Percentiles rank a stretch among this genome's conserved stretches.
These are phyloP conservation scores for Fraxinus sp. DNA, from an alignment of 305 asterid genomes.

Conservation along the genomic window DNA sequence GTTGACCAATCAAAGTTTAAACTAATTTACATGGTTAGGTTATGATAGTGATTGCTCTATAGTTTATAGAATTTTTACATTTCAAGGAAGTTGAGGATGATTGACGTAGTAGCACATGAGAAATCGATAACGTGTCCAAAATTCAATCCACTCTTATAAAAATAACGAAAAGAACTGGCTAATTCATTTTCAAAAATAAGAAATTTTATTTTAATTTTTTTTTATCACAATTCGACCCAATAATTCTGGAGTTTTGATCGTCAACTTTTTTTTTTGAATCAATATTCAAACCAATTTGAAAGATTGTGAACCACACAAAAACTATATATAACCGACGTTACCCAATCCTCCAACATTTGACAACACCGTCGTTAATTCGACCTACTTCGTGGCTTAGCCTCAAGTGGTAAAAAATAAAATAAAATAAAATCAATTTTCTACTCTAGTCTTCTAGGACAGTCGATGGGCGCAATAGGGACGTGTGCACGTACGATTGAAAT, in stretches of 20 bases:
- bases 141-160: neutral
- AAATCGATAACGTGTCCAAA: neutral
- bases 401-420: neutral
- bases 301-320: neutral
- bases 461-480: neutral
- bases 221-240: neutral
- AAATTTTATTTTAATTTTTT: neutral
- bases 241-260: neutral
- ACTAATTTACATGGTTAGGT: neutral
- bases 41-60: neutral
- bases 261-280: neutral
- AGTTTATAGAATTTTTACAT: neutral
- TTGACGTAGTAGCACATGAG: too few species aligned
- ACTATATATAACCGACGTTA: neutral
- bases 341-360: neutral
- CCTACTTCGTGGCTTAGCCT: neutral
- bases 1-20: neutral
- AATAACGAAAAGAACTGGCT: neutral
- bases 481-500: neutral
- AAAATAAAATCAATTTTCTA: neutral
- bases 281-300: neutral
- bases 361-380: neutral
- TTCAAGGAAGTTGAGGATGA: neutral
- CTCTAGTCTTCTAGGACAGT: neutral
- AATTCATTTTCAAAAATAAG: neutral